Conservation (phyloP, 805 yeast genomes). For the Candida xiaguanensis region DNA sequence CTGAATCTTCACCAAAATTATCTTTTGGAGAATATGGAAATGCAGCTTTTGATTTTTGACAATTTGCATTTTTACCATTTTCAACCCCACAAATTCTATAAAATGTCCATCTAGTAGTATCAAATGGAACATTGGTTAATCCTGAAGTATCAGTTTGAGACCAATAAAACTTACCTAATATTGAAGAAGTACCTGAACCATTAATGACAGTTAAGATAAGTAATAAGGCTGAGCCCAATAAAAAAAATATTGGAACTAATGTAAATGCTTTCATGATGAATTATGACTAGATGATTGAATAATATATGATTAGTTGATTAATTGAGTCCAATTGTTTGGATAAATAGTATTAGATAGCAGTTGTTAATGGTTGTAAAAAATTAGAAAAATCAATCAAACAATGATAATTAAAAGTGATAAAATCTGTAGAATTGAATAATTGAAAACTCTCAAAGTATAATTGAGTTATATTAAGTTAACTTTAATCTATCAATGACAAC, state of each 20-base stretch:
- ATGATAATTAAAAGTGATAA: no score
- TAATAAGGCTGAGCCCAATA: conserved; percentile 19
- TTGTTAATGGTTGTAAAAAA: no score
- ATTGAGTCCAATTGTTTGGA: no score
- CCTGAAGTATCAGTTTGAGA: conserved; percentile 19
- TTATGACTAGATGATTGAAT: no score
- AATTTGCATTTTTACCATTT: conserved; percentile 16
- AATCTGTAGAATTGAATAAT: no score
- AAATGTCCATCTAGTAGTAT: conserved; percentile 24
- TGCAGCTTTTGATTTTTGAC: conserved; percentile 20
- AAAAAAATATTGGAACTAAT: conserved; percentile 20
- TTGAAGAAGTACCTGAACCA: conserved; percentile 20
- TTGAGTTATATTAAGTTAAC: no score
- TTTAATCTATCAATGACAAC: no score
- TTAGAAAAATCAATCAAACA: no score
- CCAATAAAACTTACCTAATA: conserved; percentile 23
- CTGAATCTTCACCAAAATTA: conserved; percentile 16
- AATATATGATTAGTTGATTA: no score
- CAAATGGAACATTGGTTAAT: conserved; percentile 11
- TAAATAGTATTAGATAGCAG: no score
- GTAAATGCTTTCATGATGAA: conserved; percentile 15
- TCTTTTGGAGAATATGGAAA: conserved; percentile 31
- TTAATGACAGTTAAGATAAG: conserved; percentile 25
- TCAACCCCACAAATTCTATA: conserved; percentile 21
- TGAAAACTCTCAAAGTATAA: no score